A percentile compares a stretch with the other conserved stretches of the same genome.
phyloP scores from a whole-genome alignment of 306 rosid species.

The Rosa multiflora region DNA sequence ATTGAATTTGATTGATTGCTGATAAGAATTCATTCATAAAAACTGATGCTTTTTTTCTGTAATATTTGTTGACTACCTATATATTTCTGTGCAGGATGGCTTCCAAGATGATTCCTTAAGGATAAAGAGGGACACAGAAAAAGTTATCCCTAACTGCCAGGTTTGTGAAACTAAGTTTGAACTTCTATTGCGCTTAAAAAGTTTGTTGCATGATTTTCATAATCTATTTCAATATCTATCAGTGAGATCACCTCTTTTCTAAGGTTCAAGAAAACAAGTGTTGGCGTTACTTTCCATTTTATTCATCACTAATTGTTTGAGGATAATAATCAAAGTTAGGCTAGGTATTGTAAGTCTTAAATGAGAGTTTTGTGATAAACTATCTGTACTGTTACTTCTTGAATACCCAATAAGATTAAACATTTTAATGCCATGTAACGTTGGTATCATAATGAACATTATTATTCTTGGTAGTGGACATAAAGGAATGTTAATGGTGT shows the following conservation, averaged over 20 bases:
- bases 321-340: not conserved
- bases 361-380: not conserved
- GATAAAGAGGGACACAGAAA: conserved; percentile 75
- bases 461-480: not conserved
- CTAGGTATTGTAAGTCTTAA: not conserved
- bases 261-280: not conserved
- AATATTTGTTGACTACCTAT: not conserved
- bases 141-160: conserved; percentile 65
- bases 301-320: not conserved
- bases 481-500: not conserved
- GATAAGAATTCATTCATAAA: not conserved
- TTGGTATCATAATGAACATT: not conserved
- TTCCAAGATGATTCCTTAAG: too few relatives aligned
- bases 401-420: not conserved
- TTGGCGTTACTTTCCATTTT: not conserved
- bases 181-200: too few relatives aligned
- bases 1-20: not conserved
- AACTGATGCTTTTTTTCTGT: not conserved
- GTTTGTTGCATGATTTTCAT: not conserved
- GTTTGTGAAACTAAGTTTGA: conserved; percentile 36
- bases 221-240: not conserved
- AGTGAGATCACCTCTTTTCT: not conserved
- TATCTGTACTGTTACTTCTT: not conserved
- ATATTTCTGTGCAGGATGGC: too few relatives aligned
- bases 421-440: not conserved